phyloP scores from a whole-genome alignment of 1,284 basidiomycete genomes.

The Puccinia triticina region DNA sequence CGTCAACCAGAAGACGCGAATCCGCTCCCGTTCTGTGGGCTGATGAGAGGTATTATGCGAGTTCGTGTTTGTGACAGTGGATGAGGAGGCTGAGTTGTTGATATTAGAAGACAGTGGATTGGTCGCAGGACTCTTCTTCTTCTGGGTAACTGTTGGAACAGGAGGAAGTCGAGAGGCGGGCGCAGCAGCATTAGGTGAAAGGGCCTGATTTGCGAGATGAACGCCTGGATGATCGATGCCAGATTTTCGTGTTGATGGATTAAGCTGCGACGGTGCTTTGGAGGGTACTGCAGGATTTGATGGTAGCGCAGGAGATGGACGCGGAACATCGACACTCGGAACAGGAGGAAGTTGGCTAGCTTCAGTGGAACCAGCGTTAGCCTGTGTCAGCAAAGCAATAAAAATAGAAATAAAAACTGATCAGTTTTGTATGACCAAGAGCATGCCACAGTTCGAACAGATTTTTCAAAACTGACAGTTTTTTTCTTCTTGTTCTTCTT shows the following conservation, averaged over 20 bases:
- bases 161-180: conserved; percentile 41
- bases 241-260: conserved; percentile 21
- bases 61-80: conserved; percentile 63
- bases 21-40: conserved; percentile 88
- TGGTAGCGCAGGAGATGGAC: conserved; percentile 9
- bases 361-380: conserved; percentile 39
- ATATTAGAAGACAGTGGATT: conserved; percentile 31
- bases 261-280: conserved; percentile 30
- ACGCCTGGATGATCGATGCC: conserved; percentile 17
- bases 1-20: conserved; percentile 95
- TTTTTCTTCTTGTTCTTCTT: conserved; percentile 51
- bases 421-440: background rate
- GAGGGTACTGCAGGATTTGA: conserved; percentile 19
- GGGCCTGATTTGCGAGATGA: conserved; percentile 53
- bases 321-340: conserved; percentile 24
- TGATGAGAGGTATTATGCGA: conserved; percentile 84
- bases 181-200: conserved; percentile 39
- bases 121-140: conserved; percentile 16
- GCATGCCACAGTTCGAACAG: background rate
- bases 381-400: background rate
- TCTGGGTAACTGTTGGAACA: conserved; percentile 10
- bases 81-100: conserved; percentile 34
- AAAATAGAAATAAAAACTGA: background rate
- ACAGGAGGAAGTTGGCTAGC: conserved; percentile 35
- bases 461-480: conserved; percentile 26